phyloP scores from a whole-genome alignment of 2,329 filamentous ascomycete species.

The Fusarium incarnatum region DNA sequence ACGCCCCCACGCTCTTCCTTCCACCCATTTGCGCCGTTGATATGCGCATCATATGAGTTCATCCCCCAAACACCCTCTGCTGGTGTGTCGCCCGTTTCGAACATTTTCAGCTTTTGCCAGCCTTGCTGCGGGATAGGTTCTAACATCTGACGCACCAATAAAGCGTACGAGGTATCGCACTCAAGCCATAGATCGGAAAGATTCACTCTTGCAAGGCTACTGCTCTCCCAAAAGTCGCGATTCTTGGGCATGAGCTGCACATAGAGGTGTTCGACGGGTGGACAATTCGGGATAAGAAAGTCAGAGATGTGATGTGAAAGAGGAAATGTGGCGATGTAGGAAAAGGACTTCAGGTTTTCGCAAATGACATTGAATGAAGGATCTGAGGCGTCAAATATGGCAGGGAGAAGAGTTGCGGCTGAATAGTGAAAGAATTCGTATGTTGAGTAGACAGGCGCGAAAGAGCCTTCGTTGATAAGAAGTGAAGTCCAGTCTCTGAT shows the following conservation, averaged over 20 bases:
- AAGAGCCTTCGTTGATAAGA: conserved; percentile 80
- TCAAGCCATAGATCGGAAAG: conserved; percentile 64
- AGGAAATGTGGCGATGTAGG: conserved; percentile 76
- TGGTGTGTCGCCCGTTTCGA: conserved; percentile 63
- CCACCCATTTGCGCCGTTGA: conserved; percentile 55
- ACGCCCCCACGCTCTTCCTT: conserved; percentile 58
- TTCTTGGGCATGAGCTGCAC: conserved; percentile 61
- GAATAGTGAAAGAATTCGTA: conserved; percentile 77
- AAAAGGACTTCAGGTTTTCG: conserved; percentile 60
- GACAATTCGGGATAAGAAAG: conserved; percentile 60
- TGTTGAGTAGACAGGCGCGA: conserved; percentile 74
- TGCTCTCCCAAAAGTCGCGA: conserved; percentile 52
- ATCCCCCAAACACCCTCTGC: conserved; percentile 61
- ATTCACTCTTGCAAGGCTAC: conserved; percentile 56
- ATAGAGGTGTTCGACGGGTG: conserved; percentile 64
- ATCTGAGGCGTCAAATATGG: conserved; percentile 59
- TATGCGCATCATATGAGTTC: conserved; percentile 56
- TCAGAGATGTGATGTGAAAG: conserved; percentile 69
- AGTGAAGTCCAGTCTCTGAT: conserved; percentile 73
- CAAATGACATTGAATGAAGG: conserved; percentile 52
- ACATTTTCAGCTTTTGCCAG: conserved; percentile 59
- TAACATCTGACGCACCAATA: conserved; percentile 58
- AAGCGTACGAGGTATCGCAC: conserved; percentile 61
- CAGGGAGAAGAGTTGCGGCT: conserved; percentile 70
- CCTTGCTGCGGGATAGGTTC: conserved; percentile 41